These are phyloP conservation scores for Passalora sequoiae DNA, from an alignment of 2,329 filamentous ascomycete genomes.

Conservation along the genomic window DNA sequence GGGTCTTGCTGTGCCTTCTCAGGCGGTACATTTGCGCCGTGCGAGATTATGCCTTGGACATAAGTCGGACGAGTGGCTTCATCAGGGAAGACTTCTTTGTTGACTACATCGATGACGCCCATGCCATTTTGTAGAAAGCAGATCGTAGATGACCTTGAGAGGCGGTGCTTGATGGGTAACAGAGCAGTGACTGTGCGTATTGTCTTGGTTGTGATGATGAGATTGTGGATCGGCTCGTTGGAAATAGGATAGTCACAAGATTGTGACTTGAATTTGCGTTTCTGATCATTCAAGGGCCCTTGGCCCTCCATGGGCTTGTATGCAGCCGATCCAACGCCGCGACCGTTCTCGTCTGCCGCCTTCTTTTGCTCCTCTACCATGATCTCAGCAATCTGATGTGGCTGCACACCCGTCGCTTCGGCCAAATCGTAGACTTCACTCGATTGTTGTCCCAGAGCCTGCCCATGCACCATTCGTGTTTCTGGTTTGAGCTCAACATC, in stretches of 20 bases:
- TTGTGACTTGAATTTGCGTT: too few relatives aligned
- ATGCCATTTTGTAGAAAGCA: constrained; percentile 77
- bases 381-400: constrained; percentile 27
- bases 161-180: constrained; percentile 58
- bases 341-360: background rate
- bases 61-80: constrained; percentile 64
- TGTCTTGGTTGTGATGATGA: constrained; percentile 76
- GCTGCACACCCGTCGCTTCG: constrained; percentile 21
- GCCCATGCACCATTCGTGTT: constrained; percentile 36
- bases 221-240: constrained; percentile 54
- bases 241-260: constrained; percentile 11
- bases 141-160: constrained; percentile 65
- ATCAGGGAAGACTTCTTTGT: constrained; percentile 64
- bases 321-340: background rate
- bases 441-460: constrained; percentile 20
- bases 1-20: constrained; percentile 33
- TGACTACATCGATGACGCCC: constrained; percentile 75
- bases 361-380: constrained; percentile 19
- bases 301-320: constrained; percentile 7
- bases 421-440: constrained; percentile 22
- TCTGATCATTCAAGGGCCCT: background rate
- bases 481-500: constrained; percentile 43
- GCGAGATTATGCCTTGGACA: constrained; percentile 62
- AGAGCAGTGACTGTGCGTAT: constrained; percentile 62
- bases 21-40: constrained; percentile 47